These are phyloP conservation scores for Ceratocystis papillata DNA, from an alignment of 2,329 filamentous ascomycete genomes.

Conservation along the genomic window DNA sequence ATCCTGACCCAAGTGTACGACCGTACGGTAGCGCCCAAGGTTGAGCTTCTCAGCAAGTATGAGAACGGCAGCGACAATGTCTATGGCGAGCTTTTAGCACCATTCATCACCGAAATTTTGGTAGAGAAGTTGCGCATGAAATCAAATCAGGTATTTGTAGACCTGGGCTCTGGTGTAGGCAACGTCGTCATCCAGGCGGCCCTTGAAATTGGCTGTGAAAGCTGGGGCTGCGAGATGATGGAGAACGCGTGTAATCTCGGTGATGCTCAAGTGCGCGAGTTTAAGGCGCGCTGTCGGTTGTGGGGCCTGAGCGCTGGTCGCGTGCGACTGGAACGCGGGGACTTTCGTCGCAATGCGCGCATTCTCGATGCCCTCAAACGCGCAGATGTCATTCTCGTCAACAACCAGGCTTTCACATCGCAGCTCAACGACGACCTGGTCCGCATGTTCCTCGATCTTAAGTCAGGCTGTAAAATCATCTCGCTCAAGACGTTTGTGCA, in stretches of 20 bases:
- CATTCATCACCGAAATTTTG: constrained; percentile 75
- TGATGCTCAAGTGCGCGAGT: constrained; percentile 69
- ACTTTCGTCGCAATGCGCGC: constrained; percentile 64
- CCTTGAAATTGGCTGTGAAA: constrained; percentile 84
- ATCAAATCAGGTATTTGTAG: constrained; percentile 79
- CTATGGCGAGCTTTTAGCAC: constrained; percentile 82
- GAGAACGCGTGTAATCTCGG: constrained; percentile 76
- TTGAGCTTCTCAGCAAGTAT: constrained; percentile 74
- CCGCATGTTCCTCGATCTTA: constrained; percentile 85
- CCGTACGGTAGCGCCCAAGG: constrained; percentile 80
- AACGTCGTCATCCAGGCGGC: constrained; percentile 93
- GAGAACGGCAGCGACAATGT: constrained; percentile 86
- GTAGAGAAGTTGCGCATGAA: constrained; percentile 63
- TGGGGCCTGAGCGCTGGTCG: constrained; percentile 78
- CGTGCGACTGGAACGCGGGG: constrained; percentile 69
- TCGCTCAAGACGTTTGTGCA: constrained; percentile 87
- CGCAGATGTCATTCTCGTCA: constrained; percentile 92
- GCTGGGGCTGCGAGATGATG: constrained; percentile 96
- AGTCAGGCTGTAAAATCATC: constrained; percentile 78
- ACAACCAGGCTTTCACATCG: constrained; percentile 93
- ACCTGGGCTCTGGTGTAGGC: constrained; percentile 88
- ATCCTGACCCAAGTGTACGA: constrained; percentile 84
- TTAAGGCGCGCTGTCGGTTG: constrained; percentile 69
- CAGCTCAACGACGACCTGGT: constrained; percentile 75
- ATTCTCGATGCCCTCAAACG: constrained; percentile 65